Conservation (phyloP, 345 rosid genomes). For the Zanthoxylum bungeanum region DNA sequence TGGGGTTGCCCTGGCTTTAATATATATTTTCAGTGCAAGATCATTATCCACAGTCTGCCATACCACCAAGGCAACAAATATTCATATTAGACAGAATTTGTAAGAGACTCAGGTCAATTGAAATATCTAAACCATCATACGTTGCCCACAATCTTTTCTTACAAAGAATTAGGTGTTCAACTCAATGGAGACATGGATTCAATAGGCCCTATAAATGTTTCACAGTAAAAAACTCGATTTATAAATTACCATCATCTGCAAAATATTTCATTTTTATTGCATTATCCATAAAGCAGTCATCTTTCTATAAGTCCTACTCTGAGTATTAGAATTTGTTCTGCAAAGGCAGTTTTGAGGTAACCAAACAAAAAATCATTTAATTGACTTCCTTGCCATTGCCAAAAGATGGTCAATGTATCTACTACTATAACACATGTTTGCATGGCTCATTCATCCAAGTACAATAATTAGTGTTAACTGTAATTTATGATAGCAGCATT, state of each 20-base stretch:
- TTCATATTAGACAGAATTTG: constrained; percentile 2
- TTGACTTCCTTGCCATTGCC: background rate
- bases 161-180: background rate
- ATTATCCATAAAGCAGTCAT: background rate
- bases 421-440: background rate
- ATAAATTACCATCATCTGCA: background rate
- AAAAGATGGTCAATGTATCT: background rate
- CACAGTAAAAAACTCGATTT: background rate
- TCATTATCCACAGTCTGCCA: constrained; percentile 97
- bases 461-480: background rate
- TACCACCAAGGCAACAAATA: constrained; percentile 17
- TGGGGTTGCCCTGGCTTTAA: constrained; percentile 94
- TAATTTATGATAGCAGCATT: background rate
- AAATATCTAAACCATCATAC: background rate
- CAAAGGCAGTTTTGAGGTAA: background rate
- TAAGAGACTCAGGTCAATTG: background rate
- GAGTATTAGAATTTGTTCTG: background rate
- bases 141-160: background rate
- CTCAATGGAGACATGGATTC: background rate
- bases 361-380: background rate
- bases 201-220: background rate
- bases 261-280: background rate
- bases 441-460: background rate
- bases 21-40: constrained; percentile 91
- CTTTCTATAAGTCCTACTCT: background rate